Evolutionary conservation across 176 grass and related monocot genomes (phyloP), one percentile per base, ranked within the genome.

Genomic region (Musa beccarii): DNA sequence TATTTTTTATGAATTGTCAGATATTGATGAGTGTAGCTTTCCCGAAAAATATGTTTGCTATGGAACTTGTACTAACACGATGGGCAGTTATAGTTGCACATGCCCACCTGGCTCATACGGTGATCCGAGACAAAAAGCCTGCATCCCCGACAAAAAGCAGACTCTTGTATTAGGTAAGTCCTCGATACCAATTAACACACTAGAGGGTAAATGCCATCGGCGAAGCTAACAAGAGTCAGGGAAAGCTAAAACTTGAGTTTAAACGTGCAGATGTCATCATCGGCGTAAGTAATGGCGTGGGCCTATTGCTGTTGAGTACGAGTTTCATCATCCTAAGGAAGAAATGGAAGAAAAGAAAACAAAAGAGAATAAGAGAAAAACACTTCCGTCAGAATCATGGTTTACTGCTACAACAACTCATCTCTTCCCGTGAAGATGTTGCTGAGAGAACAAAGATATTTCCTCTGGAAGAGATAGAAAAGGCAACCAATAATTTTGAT

Each of bases 361-460:
- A 85, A 57, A 81, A 59, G 54, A 52, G 49, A 59, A 2, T 57
- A 10, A 75, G 55, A 2, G 53, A 53, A 29, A 34, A 34, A 34
- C 29, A 34, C 29, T 34, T 34, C 29, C 29, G 29, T 34, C 29
- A 76, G 49, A 87, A 84, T 13, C 55, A 84, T 57, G 81, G 78
- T 0, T 53, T 81, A 59, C 63, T 86, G 2, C 54, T 84, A 7
- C 76, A 34, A 4, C 29, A 34, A 34, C 29, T 34, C 29, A 34
- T 34, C 29, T 34, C 29, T 34, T 34, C 29, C 29, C 29, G 29
- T 34, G 29, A 34, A 34, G 29, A 34, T 34, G 29, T 34, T 34
- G 29, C 29, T 34, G 29, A 34, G 29, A 34, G 29, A 4, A 34
- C 29, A 3, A 34, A 34, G 29, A 34, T 34, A 34, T 34, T 34